phyloP scores from a whole-genome alignment of 164 flowering plant genomes.

The Macadamia integrifolia region DNA sequence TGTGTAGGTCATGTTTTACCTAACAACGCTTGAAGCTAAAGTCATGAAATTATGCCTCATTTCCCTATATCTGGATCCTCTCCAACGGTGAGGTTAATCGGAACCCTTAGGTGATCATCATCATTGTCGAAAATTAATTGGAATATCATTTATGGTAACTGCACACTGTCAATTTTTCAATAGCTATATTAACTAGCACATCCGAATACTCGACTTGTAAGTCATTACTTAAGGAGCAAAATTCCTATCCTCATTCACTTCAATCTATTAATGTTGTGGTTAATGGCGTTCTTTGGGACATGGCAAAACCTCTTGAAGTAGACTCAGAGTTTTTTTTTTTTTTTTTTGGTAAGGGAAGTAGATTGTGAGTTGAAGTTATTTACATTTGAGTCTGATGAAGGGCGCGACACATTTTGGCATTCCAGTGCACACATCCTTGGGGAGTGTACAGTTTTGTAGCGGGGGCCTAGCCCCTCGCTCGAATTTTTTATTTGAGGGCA shows the following conservation, averaged over 20 bases:
- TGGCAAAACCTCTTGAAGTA: constrained; percentile 76
- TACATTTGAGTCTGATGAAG: constrained; percentile 71
- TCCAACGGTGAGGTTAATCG: too few relatives aligned
- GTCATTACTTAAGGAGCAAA: not conserved
- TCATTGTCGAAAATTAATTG: too few relatives aligned
- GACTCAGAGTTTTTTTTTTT: constrained; percentile 19
- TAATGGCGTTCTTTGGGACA: constrained; percentile 86
- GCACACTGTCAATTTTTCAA: too few relatives aligned
- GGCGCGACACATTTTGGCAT: constrained; percentile 96
- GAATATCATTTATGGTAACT: too few relatives aligned
- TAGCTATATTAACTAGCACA: not conserved
- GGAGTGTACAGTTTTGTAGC: constrained; percentile 20
- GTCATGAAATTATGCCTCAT: too few relatives aligned
- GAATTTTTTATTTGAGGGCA: too few relatives aligned
- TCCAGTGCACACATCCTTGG: constrained; percentile 98
- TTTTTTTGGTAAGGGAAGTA: too few relatives aligned
- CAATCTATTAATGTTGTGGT: constrained; percentile 15
- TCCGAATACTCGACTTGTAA: not conserved
- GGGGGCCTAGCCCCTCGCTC: too few relatives aligned
- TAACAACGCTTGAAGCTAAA: too few relatives aligned
- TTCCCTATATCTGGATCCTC: too few relatives aligned
- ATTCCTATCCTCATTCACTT: not conserved
- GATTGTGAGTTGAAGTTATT: constrained; percentile 60
- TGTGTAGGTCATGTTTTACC: too few relatives aligned
- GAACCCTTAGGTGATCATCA: too few relatives aligned